Base-by-base conservation (phyloP, 257 asterid genomes). In the Knoxia roxburghii region DNA sequence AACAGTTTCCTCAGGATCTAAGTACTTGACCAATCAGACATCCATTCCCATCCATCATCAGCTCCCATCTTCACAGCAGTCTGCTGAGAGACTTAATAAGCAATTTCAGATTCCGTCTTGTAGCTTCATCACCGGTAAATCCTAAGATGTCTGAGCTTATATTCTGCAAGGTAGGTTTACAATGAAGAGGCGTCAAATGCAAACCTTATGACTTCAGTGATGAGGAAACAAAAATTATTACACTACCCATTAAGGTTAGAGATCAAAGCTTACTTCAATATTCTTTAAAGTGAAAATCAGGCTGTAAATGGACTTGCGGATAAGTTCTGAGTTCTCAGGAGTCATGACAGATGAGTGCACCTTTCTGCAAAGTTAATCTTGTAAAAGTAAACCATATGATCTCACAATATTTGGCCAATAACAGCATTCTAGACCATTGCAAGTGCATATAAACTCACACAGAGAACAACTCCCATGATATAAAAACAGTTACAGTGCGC, bases 41-140 rank as follows among this genome's bases (percentile, higher is more conserved):
- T 51, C 43, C 7, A 7, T n/a, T 5, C 64, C 14, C 65, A 45
- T 52, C 14, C 65, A 37, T 21, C 24, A 32, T 48, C 40, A 50
- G 8, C 2, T 48, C 27, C 18, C 64, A 67, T 74, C 75, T 63
- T 85, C 80, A 90, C 68, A 90, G 68, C 54, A 90, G 70, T 83
- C 97, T 85, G 87, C 97, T 90, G 62, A 90, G 96, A 64, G 97
- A 82, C 86, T 87, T 86, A 72, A 92, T 89, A 67, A 87, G 95
- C 82, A 78, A 69, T 76, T 92, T 92, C 73, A 92, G 81, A 78
- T 89, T 87, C 84, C 75, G 84, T 72, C 96, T 80, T 56, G 97
- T 87, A 71, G 93, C 89, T 77, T 89, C 98, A 72, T 91, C 98
- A 50, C 98, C 96, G 30, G 98, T 89, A 75, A 91, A 89, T 77